These are phyloP conservation scores for Myxozyma mucilagina DNA, from an alignment of 805 yeast genomes.

Conservation along the genomic window DNA sequence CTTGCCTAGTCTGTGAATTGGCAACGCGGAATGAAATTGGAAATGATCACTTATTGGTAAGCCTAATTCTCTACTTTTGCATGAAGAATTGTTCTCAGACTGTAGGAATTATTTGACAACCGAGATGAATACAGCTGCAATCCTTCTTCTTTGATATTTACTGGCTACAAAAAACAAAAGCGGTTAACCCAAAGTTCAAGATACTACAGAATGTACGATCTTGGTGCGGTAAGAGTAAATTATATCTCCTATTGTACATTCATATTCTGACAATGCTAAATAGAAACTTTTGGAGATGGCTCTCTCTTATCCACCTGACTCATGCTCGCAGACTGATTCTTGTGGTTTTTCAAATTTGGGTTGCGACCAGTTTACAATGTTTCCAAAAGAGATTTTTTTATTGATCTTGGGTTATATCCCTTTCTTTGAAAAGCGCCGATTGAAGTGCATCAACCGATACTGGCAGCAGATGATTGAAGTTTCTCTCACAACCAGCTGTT, in stretches of 20 bases:
- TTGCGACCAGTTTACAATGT: not conserved
- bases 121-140: not conserved
- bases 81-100: not conserved
- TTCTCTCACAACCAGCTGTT: not conserved
- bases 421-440: not conserved
- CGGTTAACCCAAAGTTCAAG: not conserved
- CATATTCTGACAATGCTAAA: no score
- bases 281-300: slow-evolving; percentile 6
- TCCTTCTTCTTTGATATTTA: not conserved
- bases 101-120: not conserved
- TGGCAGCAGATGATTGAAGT: not conserved
- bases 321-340: not conserved
- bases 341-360: not conserved
- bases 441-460: not conserved
- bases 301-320: slow-evolving; percentile 4
- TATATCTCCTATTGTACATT: no score
- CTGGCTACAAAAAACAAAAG: not conserved
- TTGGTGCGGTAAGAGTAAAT: slow-evolving; percentile 1
- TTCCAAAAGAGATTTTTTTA: not conserved
- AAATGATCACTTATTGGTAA: not conserved
- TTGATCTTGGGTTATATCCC: not conserved
- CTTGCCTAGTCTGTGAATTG: slow-evolving; percentile 1
- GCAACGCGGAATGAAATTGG: not conserved
- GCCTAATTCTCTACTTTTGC: not conserved
- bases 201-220: slow-evolving; percentile 1